Conservation (phyloP, 1,284 basidiomycete species). For the Dichomitus squalens region DNA sequence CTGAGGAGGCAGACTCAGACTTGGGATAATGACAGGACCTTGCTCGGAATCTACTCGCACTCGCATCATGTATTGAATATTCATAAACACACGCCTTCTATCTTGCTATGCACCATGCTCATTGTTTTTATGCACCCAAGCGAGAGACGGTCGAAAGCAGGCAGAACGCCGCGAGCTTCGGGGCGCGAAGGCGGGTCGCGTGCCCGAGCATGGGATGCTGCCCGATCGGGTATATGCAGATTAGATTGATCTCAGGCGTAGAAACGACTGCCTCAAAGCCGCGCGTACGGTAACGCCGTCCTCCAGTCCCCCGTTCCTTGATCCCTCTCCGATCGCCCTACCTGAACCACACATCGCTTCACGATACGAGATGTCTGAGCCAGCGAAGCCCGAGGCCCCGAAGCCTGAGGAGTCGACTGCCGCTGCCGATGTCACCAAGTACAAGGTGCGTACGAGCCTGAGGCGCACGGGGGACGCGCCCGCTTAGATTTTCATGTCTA, state of each 20-base stretch:
- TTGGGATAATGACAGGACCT: no score
- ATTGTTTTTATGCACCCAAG: no score
- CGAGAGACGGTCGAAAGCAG: no score
- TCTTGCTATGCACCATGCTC: no score
- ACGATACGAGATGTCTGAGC: slow-evolving; percentile 53
- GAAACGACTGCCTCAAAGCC: background rate
- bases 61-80: no score
- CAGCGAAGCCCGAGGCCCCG: slow-evolving; percentile 36
- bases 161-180: background rate
- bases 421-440: slow-evolving; percentile 80
- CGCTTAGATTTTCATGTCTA: slow-evolving; percentile 18
- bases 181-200: slow-evolving; percentile 10
- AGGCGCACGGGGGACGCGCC: slow-evolving; percentile 1
- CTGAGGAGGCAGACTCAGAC: no score
- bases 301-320: slow-evolving; percentile 2
- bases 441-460: slow-evolving; percentile 59
- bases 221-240: slow-evolving; percentile 22
- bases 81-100: no score
- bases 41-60: no score
- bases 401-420: slow-evolving; percentile 50
- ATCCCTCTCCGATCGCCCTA: slow-evolving; percentile 7
- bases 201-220: slow-evolving; percentile 16
- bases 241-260: slow-evolving; percentile 22
- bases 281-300: no score
- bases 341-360: background rate